Evolutionary conservation across 352 stramenopile species (phyloP), one percentile per base, ranked within the genome.

Genomic region (Pelagophyceae sp.): DNA sequence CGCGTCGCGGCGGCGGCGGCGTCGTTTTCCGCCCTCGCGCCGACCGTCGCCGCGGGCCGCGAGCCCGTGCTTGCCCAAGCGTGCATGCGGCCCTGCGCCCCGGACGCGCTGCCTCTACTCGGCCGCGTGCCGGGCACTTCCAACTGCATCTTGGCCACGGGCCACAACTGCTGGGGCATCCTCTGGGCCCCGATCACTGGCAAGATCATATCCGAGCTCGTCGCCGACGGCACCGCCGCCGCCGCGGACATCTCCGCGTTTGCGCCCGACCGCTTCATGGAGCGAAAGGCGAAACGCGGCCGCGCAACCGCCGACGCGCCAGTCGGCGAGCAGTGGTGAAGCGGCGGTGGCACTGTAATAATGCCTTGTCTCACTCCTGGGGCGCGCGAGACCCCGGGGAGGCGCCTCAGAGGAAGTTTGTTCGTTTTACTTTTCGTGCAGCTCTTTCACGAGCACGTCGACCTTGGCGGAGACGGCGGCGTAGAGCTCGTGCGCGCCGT

Each of bases 61-160:
- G 67, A 38, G 25, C 78, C 77, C 23, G 58, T n/a, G 11, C 19
- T 79, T 2, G 70, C 77, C 15, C 84, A 86, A 72, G 85, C 87
- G 23, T 92, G 89, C 79, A 94, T 94, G 90, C 81, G 90, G 72
- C 90, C 90, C 0, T 93, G 88, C 79, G 85, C 88, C 19, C 83
- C 86, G 0, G 90, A 94, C 80, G 88, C 84, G 6, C 75, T 88
- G 25, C 90, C 89, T 11, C 90, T 92, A 72, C 92, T 94, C 86
- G 88, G 89, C 40, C 69, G 29, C 11, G 78, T 94, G 1, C 85
- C 86, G 0, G 87, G 83, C 38, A 90, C 77, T 88, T 93, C 31
- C 90, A 89, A 82, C 85, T 6, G 51, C 35, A 37, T 74, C 67
- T n/a, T 51, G 35, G 67, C 67, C 35, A 32, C 86, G 27, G 90